Percentiles rank a stretch among this genome's conserved stretches.
phyloP scores from a whole-genome alignment of 768 basidiomycete species.

The Krasilnikovozyma curviuscula region DNA sequence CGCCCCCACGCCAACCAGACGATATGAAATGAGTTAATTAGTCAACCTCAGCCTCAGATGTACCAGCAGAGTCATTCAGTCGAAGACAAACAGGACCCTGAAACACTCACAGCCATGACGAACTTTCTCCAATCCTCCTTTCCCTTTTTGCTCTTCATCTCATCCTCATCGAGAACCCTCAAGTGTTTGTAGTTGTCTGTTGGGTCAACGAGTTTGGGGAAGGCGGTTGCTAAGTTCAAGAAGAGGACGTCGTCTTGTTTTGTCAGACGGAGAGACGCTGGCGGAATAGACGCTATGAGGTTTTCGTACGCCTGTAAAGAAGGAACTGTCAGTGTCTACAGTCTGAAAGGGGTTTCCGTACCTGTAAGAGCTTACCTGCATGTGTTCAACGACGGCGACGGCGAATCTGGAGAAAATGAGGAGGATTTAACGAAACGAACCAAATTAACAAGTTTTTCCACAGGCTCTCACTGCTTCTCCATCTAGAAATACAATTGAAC shows the following conservation, averaged over 20 bases:
- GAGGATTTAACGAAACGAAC: too few relatives aligned
- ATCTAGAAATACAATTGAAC: too few relatives aligned
- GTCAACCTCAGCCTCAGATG: neutral
- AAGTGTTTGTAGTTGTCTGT: constrained; percentile 29
- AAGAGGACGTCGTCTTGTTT: constrained; percentile 82
- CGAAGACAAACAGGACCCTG: neutral
- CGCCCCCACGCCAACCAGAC: neutral
- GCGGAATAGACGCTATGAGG: constrained; percentile 59
- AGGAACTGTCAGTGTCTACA: constrained; percentile 1
- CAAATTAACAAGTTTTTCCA: too few relatives aligned
- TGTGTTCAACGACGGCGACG: constrained; percentile 89
- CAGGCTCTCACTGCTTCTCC: too few relatives aligned
- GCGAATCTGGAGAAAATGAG: constrained; percentile 41
- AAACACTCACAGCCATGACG: constrained; percentile 33
- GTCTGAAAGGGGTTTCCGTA: neutral
- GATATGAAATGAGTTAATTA: neutral
- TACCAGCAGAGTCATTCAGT: neutral
- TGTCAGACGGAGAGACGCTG: constrained; percentile 58
- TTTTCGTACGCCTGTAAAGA: constrained; percentile 73
- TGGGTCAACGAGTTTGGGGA: constrained; percentile 49
- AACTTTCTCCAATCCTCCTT: constrained; percentile 85
- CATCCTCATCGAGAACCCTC: constrained; percentile 58
- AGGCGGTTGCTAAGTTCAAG: constrained; percentile 48
- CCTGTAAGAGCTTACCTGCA: constrained; percentile 41
- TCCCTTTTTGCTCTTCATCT: constrained; percentile 70